Evolutionary conservation across 192 early-diverging fungal genomes (phyloP), one percentile per base, ranked within the genome.

Genomic region (Coemansia javaensis): DNA sequence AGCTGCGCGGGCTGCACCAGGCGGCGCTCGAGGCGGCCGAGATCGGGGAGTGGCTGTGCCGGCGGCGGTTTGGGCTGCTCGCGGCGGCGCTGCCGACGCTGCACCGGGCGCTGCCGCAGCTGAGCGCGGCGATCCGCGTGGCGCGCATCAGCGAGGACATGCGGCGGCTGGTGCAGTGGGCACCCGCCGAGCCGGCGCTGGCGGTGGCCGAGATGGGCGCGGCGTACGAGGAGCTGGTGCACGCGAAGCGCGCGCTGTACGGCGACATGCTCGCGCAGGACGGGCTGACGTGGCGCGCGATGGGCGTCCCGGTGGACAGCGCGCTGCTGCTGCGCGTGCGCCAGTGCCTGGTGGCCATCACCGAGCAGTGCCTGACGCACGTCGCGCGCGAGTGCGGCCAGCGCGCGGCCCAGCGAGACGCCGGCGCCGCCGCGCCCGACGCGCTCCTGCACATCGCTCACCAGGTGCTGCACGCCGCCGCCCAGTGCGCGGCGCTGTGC

Each of bases 21-120:
- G 59, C 58, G 0, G 59, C 52, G 1, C 47, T 50, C 33, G 63
- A 74, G 40, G 25, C 51, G 13, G 63, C 48, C 3, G 13, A 16
- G 4, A 66, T 66, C 16, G 70, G 70, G 21, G 63, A 66, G 24
- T 74, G 70, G 70, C 48, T 74, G 30, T 32, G 52, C n/a, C 53
- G 48, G 34, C 49, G 40, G 10, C 53, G 39, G 22, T 66, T 74
- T 25, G 42, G 16, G 5, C 34, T 66, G 41, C 41, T 74, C 20
- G 22, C 59, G 1, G 53, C 43, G 10, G 28, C 62, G 5, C 31
- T 74, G 12, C 63, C 70, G 1, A 31, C 28, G 4, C 51, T 74
- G 4, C n/a, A 24, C 15, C 70, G 46, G 17, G 36, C 46, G 32
- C 41, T 62, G 13, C 49, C 63, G 13, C 58, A 56, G 28, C 41